A percentile compares a stretch with the other conserved stretches of the same genome.
Evolutionary conservation across 306 rosid species (phyloP).

Genomic region (Lagenaria siceraria): DNA sequence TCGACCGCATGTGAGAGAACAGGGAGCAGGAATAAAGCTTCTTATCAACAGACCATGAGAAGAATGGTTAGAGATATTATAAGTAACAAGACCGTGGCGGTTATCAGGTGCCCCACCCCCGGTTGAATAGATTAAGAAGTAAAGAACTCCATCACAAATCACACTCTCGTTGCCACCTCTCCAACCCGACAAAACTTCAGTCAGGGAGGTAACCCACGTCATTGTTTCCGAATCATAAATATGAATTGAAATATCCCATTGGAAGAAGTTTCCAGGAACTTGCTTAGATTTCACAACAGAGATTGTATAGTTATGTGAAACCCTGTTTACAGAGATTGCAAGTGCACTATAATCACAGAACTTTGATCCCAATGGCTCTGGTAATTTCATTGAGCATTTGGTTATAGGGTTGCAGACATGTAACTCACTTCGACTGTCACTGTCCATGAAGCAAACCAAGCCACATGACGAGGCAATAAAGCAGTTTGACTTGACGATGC

Average conservation of each 20-base stretch:
- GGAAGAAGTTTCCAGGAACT: conserved; percentile 63
- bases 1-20: conserved; percentile 85
- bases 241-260: conserved; percentile 71
- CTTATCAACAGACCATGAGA: conserved; percentile 38
- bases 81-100: conserved; percentile 60
- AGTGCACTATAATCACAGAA: conserved; percentile 70
- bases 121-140: conserved; percentile 65
- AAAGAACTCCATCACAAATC: conserved; percentile 70
- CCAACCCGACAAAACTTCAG: conserved; percentile 83
- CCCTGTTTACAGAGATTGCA: conserved; percentile 52
- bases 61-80: conserved; percentile 35
- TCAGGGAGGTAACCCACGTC: conserved; percentile 45
- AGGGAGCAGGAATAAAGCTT: conserved; percentile 65
- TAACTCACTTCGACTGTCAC: conserved; percentile 45
- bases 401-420: conserved; percentile 76
- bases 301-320: conserved; percentile 35
- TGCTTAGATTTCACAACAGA: conserved; percentile 74
- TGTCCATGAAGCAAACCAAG: conserved; percentile 83
- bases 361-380: conserved; percentile 50
- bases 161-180: conserved; percentile 93
- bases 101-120: conserved; percentile 44
- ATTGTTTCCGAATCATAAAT: conserved; percentile 44
- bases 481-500: conserved; percentile 49
- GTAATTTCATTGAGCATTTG: conserved; percentile 37
- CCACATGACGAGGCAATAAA: conserved; percentile 61